phyloP scores from a whole-genome alignment of 371 early-diverging fungal genomes.

The Capniomyces stellatus region DNA sequence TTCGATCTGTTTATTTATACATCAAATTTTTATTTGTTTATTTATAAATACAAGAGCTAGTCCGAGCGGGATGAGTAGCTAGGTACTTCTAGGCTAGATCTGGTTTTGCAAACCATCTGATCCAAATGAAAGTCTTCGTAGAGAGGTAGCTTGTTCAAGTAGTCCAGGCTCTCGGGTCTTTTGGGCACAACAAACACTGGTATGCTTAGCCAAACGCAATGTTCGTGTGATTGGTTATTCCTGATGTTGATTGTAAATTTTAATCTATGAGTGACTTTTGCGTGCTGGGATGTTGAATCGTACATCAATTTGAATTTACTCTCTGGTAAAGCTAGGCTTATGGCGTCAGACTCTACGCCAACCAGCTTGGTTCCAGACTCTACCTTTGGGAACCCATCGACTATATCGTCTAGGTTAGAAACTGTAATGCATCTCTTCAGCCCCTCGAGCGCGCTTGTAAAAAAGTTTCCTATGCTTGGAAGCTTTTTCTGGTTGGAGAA shows the following conservation, averaged over 20 bases:
- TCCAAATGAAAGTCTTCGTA: background rate
- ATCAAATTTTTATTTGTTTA: too few species aligned
- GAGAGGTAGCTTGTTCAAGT: background rate
- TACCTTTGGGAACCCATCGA: too few species aligned
- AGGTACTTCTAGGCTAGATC: background rate
- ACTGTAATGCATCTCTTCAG: background rate
- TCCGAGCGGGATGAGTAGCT: too few species aligned
- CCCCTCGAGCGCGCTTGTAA: background rate
- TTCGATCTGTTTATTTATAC: too few species aligned
- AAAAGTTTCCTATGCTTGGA: background rate
- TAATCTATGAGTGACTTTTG: background rate
- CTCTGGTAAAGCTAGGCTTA: background rate
- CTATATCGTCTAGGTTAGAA: background rate
- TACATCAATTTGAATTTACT: background rate
- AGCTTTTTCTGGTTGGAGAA: background rate
- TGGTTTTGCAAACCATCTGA: background rate
- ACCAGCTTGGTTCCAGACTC: background rate
- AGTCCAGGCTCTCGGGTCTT: background rate
- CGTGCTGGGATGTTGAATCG: background rate
- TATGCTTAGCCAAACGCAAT: slow-evolving; percentile 2
- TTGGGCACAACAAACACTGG: slow-evolving; percentile 1
- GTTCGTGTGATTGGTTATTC: background rate
- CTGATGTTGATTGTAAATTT: background rate
- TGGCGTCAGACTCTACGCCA: background rate
- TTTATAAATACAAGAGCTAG: too few species aligned